Conservation (phyloP, 1,284 basidiomycete species). For the Melampsora americana region DNA sequence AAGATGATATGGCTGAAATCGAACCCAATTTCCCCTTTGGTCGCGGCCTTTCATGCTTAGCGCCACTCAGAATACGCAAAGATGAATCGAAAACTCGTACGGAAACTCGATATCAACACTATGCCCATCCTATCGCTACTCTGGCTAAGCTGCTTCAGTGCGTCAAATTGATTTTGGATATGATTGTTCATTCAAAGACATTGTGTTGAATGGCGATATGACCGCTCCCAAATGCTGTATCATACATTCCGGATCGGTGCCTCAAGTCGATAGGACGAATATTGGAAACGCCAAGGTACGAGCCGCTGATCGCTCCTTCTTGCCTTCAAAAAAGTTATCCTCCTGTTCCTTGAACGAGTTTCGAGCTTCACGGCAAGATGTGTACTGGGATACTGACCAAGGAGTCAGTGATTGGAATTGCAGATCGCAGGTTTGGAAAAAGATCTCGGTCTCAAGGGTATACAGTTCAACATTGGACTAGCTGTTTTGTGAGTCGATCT, state of each 20-base stretch:
- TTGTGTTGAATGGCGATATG: too few species aligned
- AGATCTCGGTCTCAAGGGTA: slow-evolving; percentile 16
- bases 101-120: not conserved
- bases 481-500: slow-evolving; percentile 36
- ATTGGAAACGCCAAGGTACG: slow-evolving; percentile 44
- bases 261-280: slow-evolving; percentile 42
- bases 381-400: too few species aligned
- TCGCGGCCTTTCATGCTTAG: not conserved
- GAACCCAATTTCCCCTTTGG: not conserved
- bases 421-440: slow-evolving; percentile 26
- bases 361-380: not conserved
- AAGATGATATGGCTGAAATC: too few species aligned
- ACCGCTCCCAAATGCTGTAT: too few species aligned
- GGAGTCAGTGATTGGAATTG: not conserved
- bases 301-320: not conserved
- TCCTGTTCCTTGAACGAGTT: not conserved
- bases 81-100: not conserved
- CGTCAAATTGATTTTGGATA: not conserved
- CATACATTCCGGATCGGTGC: too few species aligned
- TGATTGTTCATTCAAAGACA: too few species aligned
- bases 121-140: not conserved
- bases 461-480: slow-evolving; percentile 29
- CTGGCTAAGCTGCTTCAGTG: not conserved
- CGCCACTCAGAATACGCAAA: not conserved
- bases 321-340: not conserved